These are phyloP conservation scores for Dryas drummondii DNA, from an alignment of 306 rosid species.

Conservation along the genomic window DNA sequence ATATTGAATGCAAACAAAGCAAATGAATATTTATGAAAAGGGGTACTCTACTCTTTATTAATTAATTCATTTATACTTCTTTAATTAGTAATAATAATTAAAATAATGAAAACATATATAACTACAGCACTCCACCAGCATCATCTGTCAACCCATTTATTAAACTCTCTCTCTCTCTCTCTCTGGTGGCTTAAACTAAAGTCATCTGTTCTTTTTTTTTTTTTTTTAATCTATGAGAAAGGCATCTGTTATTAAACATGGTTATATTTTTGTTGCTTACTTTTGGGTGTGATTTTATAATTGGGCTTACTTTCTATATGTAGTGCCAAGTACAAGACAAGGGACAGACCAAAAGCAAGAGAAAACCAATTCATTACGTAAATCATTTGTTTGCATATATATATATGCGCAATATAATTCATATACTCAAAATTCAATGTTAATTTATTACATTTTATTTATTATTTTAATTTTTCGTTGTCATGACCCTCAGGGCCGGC, in stretches of 20 bases:
- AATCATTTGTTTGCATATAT: not conserved
- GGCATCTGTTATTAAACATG: not conserved
- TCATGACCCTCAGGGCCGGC: not conserved
- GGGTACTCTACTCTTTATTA: no score
- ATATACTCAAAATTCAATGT: not conserved
- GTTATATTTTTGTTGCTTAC: not conserved
- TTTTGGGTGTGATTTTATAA: not conserved
- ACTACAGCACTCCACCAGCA: slow-evolving; percentile 10
- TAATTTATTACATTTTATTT: not conserved
- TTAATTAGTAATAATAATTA: not conserved
- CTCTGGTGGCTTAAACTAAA: not conserved
- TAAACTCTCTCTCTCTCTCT: slow-evolving; percentile 1
- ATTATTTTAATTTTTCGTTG: not conserved
- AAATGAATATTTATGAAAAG: not conserved
- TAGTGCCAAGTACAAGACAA: slow-evolving; percentile 24
- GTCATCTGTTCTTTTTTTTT: not conserved
- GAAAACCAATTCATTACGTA: slow-evolving; percentile 8
- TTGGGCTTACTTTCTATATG: not conserved
- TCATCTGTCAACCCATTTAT: slow-evolving; percentile 4
- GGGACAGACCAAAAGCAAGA: slow-evolving; percentile 10
- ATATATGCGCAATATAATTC: not conserved
- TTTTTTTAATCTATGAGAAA: no score
- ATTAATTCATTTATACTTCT: not conserved
- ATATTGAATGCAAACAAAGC: not conserved
- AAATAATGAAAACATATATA: not conserved